Conservation (phyloP, 1,284 basidiomycete species). For the Ceratobasidium sp. region DNA sequence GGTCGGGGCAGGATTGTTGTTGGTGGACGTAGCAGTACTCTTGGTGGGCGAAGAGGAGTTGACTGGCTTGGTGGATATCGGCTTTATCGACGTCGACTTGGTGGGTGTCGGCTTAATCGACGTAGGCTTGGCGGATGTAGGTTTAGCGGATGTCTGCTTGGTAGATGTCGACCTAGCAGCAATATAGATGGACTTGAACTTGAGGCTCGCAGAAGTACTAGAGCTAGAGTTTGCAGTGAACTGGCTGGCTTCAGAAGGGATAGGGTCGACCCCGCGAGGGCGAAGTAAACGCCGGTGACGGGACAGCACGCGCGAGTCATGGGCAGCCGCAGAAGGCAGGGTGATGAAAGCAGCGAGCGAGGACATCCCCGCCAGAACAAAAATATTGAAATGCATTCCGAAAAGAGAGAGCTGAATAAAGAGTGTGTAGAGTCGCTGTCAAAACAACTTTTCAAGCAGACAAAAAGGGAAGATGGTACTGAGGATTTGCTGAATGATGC, state of each 20-base stretch:
- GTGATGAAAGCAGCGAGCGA: conserved; percentile 31
- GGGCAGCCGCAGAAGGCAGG: conserved; percentile 16
- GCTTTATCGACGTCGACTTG: neutral
- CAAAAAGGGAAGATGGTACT: too few relatives aligned
- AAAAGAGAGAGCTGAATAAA: conserved; percentile 1
- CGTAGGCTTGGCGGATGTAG: conserved; percentile 15
- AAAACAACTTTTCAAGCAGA: too few relatives aligned
- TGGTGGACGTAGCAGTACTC: neutral
- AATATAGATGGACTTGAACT: too few relatives aligned
- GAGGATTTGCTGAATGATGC: too few relatives aligned
- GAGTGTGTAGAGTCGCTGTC: too few relatives aligned
- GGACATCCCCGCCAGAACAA: conserved; percentile 28
- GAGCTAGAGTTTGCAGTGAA: neutral
- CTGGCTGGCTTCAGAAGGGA: conserved; percentile 4
- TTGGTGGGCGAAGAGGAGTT: too few relatives aligned
- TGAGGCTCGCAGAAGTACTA: too few relatives aligned
- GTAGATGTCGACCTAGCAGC: neutral
- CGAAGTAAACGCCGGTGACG: conserved; percentile 27
- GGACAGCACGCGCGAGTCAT: conserved; percentile 4
- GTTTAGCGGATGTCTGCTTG: neutral
- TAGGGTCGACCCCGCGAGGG: neutral
- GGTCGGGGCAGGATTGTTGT: conserved; percentile 12
- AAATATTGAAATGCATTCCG: conserved; percentile 37
- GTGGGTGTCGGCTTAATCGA: too few relatives aligned
- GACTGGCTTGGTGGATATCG: neutral